Percentiles rank a stretch among this genome's conserved stretches.
These are phyloP conservation scores for Conticribra guillardii DNA, from an alignment of 108 stramenopile species.

Conservation along the genomic window DNA sequence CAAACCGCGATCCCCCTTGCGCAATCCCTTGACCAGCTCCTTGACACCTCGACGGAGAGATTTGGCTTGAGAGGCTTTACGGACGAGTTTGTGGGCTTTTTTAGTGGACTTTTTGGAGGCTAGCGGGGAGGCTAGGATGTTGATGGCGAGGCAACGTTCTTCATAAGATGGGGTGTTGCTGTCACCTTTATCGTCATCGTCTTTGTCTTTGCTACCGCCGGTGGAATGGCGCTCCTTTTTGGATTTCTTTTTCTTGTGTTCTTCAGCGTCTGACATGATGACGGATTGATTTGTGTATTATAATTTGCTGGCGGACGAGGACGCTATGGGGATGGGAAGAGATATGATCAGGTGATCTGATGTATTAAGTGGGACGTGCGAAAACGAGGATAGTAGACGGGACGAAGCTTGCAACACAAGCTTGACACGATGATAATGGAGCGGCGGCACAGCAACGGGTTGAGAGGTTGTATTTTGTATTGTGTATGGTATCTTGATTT, in stretches of 20 bases:
- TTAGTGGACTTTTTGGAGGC: slow-evolving; percentile 97
- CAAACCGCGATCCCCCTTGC: slow-evolving; percentile 95
- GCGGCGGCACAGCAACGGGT: no score
- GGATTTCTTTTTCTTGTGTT: slow-evolving; percentile 53
- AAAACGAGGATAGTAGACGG: no score
- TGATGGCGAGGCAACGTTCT: slow-evolving; percentile 89
- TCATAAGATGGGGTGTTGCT: slow-evolving; percentile 72
- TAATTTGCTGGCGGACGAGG: neutral
- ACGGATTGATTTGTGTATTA: neutral
- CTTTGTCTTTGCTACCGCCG: slow-evolving; percentile 10
- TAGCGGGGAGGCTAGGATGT: slow-evolving; percentile 91
- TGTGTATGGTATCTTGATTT: no score
- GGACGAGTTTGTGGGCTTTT: slow-evolving; percentile 96
- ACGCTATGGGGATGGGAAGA: neutral
- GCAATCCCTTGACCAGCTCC: slow-evolving; percentile 97
- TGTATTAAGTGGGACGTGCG: no score
- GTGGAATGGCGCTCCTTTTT: slow-evolving; percentile 51
- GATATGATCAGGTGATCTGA: neutral
- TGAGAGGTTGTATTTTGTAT: no score
- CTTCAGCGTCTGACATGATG: slow-evolving; percentile 38
- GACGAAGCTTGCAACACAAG: no score
- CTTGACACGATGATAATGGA: no score
- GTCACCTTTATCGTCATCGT: slow-evolving; percentile 4
- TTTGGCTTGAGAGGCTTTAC: slow-evolving; percentile 90
- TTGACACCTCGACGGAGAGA: slow-evolving; percentile 95